These are phyloP conservation scores for Talaromyces wortmannii DNA, from an alignment of 495 filamentous ascomycete species.

Conservation along the genomic window DNA sequence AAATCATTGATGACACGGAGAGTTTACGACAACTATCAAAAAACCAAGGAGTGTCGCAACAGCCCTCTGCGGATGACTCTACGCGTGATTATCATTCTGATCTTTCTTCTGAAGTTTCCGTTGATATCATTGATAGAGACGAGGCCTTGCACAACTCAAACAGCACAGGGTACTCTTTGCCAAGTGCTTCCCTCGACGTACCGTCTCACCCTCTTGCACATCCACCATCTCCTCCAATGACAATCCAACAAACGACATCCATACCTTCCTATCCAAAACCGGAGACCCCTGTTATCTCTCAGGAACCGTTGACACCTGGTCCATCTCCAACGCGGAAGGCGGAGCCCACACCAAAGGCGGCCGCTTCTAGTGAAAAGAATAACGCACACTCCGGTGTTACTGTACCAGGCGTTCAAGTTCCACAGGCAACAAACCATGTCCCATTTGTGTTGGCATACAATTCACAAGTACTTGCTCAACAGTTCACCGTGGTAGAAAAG, in stretches of 20 bases:
- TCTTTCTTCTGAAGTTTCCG: conserved; percentile 73
- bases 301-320: conserved; percentile 42
- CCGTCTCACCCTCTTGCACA: conserved; percentile 62
- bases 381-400: conserved; percentile 14
- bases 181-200: conserved; percentile 41
- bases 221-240: conserved; percentile 75
- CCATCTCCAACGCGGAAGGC: conserved; percentile 34
- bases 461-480: conserved; percentile 83
- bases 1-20: conserved; percentile 52
- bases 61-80: conserved; percentile 40
- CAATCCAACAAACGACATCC: conserved; percentile 53
- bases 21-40: conserved; percentile 46
- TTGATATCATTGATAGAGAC: conserved; percentile 49
- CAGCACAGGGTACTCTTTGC: conserved; percentile 20
- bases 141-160: conserved; percentile 33
- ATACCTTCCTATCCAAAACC: conserved; percentile 30
- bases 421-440: conserved; percentile 46
- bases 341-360: background rate
- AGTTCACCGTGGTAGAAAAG: conserved; percentile 93
- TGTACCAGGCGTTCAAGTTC: background rate
- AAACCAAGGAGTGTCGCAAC: conserved; percentile 35
- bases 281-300: conserved; percentile 30
- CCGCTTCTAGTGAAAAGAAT: conserved; percentile 5
- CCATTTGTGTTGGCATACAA: conserved; percentile 92
- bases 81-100: conserved; percentile 67